Conservation (phyloP, 2,329 filamentous ascomycete species). For the Verticillium zaregamsianum region DNA sequence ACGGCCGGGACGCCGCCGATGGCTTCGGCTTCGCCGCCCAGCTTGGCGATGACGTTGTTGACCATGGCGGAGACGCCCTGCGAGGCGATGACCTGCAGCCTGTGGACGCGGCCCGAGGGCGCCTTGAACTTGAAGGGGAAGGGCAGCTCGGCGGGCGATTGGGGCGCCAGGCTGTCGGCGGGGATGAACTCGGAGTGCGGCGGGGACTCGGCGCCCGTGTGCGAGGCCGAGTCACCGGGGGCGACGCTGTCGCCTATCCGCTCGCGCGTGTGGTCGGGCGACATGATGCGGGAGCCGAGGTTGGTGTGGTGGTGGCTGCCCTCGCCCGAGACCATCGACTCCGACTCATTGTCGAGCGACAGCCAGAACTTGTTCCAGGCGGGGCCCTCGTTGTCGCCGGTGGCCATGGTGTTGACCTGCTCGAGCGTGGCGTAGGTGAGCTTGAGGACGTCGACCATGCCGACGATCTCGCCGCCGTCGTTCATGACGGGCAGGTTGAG, state of each 20-base stretch:
- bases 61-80: slow-evolving; percentile 80
- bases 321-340: slow-evolving; percentile 93
- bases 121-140: slow-evolving; percentile 99
- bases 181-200: slow-evolving; percentile 57
- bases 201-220: slow-evolving; percentile 77
- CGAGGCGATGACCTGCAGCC: slow-evolving; percentile 77
- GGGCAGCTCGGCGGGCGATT: slow-evolving; percentile 63
- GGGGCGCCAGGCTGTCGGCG: slow-evolving; percentile 46
- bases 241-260: slow-evolving; percentile 76
- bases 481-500: slow-evolving; percentile 99
- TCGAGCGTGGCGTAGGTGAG: slow-evolving; percentile 96
- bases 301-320: slow-evolving; percentile 65
- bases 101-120: slow-evolving; percentile 88
- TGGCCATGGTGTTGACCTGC: slow-evolving; percentile 94
- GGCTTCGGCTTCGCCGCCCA: slow-evolving; percentile 75
- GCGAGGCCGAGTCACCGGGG: slow-evolving; percentile 91
- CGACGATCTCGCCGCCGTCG: slow-evolving; percentile 91
- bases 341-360: slow-evolving; percentile 88
- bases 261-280: slow-evolving; percentile 71
- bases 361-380: slow-evolving; percentile 99
- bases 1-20: slow-evolving; percentile 76
- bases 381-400: slow-evolving; percentile 83
- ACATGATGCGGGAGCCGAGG: slow-evolving; percentile 69
- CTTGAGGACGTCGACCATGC: slow-evolving; percentile 98
- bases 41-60: slow-evolving; percentile 72